Conservation (phyloP, 2,329 filamentous ascomycete species). For the Colletotrichum chlorophyti region DNA sequence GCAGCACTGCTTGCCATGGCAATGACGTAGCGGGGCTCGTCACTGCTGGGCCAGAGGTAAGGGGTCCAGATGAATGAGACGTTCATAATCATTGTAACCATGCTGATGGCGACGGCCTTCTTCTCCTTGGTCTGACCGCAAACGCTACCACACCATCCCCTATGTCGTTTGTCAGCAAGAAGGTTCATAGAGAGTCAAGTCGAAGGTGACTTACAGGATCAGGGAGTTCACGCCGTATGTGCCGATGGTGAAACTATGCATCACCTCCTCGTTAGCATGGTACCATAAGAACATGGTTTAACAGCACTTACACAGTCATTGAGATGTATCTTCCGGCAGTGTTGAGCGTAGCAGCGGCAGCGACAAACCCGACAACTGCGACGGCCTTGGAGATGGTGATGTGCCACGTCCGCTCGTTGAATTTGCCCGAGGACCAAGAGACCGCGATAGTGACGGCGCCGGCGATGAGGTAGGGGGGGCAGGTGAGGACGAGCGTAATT, state of each 20-base stretch:
- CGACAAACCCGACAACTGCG: slow-evolving; percentile 47
- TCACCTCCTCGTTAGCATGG: too few relatives aligned
- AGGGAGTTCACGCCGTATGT: slow-evolving; percentile 43
- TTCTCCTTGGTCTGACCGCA: slow-evolving; percentile 51
- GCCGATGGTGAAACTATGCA: slow-evolving; percentile 39
- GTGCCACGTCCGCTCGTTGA: slow-evolving; percentile 52
- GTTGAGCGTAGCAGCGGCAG: slow-evolving; percentile 34
- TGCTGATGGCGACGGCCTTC: slow-evolving; percentile 44
- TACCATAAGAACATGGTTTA: too few relatives aligned
- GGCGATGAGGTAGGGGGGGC: slow-evolving; percentile 40
- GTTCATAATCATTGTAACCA: slow-evolving; percentile 36
- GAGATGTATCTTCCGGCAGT: slow-evolving; percentile 36
- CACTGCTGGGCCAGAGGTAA: slow-evolving; percentile 47
- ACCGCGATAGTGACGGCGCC: slow-evolving; percentile 34
- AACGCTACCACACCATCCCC: slow-evolving; percentile 44
- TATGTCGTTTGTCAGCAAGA: slow-evolving; percentile 29
- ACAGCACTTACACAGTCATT: too few relatives aligned
- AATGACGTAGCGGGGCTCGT: slow-evolving; percentile 46
- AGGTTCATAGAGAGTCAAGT: background rate
- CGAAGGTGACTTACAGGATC: slow-evolving; percentile 31
- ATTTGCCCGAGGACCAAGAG: slow-evolving; percentile 42
- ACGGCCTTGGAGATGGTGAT: slow-evolving; percentile 47
- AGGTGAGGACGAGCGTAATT: slow-evolving; percentile 56
- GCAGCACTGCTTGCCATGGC: slow-evolving; percentile 42
- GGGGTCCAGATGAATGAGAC: slow-evolving; percentile 48